These are phyloP conservation scores for Rugonectria rugulosa DNA, from an alignment of 2,329 filamentous ascomycete species.

Conservation along the genomic window DNA sequence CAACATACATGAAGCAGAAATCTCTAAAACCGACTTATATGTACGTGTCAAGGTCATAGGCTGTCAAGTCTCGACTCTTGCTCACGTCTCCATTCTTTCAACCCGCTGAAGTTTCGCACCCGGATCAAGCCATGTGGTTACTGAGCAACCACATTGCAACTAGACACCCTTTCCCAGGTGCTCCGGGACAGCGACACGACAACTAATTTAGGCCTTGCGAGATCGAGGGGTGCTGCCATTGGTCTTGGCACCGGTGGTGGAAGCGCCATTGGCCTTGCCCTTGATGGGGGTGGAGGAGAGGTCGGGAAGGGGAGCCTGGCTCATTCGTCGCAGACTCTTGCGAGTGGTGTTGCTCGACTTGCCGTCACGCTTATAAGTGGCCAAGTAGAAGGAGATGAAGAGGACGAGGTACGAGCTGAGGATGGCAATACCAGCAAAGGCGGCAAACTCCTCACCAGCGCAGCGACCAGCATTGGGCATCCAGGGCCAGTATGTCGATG, in stretches of 20 bases:
- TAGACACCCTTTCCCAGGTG: neutral
- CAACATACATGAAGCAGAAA: conserved; percentile 26
- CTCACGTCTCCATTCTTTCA: conserved; percentile 17
- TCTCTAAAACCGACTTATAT: conserved; percentile 38
- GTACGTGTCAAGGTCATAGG: conserved; percentile 32
- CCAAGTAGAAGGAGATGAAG: conserved; percentile 99
- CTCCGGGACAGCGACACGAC: too few relatives aligned
- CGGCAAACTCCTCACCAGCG: conserved; percentile 96
- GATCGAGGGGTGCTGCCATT: conserved; percentile 71
- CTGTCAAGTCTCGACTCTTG: conserved; percentile 28
- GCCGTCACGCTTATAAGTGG: conserved; percentile 89
- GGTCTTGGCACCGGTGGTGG: conserved; percentile 61
- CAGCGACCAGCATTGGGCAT: conserved; percentile 86
- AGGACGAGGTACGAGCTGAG: conserved; percentile 95
- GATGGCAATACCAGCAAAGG: conserved; percentile 89
- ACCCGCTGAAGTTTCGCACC: conserved; percentile 18
- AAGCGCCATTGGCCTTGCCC: conserved; percentile 59
- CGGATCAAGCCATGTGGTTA: conserved; percentile 8
- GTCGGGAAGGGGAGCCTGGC: conserved; percentile 76
- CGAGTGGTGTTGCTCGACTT: conserved; percentile 83
- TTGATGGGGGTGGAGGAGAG: conserved; percentile 60
- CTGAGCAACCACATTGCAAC: conserved; percentile 3
- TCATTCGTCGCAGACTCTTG: conserved; percentile 75
- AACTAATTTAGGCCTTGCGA: conserved; percentile 65
- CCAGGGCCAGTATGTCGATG: conserved; percentile 85